phyloP scores from a whole-genome alignment of 1,284 basidiomycete species.

The Porodaedalea pini region DNA sequence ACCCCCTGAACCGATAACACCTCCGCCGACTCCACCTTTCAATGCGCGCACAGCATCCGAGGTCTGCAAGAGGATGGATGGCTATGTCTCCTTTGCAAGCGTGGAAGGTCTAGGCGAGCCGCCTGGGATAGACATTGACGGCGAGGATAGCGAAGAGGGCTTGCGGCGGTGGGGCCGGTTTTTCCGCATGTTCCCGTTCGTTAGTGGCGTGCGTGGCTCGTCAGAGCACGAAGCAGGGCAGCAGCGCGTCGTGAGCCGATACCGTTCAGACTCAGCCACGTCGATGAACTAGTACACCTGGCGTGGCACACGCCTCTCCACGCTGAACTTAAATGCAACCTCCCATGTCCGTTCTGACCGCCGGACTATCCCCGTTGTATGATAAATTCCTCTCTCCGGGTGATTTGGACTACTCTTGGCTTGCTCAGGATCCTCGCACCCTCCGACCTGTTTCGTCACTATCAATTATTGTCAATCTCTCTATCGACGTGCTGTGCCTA shows the following conservation, averaged over 20 bases:
- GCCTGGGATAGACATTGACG: conserved; percentile 38
- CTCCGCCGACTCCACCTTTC: conserved; percentile 42
- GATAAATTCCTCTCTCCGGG: background rate
- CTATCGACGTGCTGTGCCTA: background rate
- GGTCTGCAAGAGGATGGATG: conserved; percentile 52
- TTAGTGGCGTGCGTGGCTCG: conserved; percentile 7
- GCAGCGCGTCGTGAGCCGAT: background rate
- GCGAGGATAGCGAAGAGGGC: conserved; percentile 24
- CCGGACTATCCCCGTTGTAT: no score
- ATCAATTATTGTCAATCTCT: conserved; percentile 2
- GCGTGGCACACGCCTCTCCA: no score
- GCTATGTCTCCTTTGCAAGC: conserved; percentile 64
- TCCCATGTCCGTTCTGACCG: no score
- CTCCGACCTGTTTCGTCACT: background rate
- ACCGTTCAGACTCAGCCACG: conserved; percentile 5
- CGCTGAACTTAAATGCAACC: no score
- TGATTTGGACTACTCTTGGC: background rate
- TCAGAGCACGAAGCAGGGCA: background rate
- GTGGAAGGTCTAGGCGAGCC: conserved; percentile 69
- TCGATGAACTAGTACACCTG: conserved; percentile 9
- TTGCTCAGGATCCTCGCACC: background rate
- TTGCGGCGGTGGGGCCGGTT: conserved; percentile 9
- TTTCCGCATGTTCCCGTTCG: conserved; percentile 14
- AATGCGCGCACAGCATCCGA: conserved; percentile 59
- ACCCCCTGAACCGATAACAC: conserved; percentile 26